Conservation (phyloP, 352 stramenopile genomes). For the Aphanomyces euteiches region DNA sequence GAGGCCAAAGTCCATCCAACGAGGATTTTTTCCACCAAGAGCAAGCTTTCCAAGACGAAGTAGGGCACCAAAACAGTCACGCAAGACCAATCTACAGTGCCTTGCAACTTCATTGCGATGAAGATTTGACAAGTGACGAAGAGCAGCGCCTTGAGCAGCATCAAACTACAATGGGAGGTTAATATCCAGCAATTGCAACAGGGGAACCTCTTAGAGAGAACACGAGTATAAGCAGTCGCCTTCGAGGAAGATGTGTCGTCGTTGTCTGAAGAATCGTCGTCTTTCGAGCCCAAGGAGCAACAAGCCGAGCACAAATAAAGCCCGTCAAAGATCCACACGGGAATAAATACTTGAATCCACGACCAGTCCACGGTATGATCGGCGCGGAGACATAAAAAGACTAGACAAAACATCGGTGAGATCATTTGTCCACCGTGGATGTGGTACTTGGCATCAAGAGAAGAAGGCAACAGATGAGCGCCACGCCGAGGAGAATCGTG, state of each 20-base stretch:
- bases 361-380: constrained; percentile 69
- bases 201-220: constrained; percentile 54
- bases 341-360: constrained; percentile 75
- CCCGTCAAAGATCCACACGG: constrained; percentile 67
- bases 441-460: constrained; percentile 76
- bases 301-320: constrained; percentile 74
- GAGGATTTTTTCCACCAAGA: constrained; percentile 50
- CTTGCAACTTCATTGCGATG: constrained; percentile 73
- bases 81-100: constrained; percentile 53
- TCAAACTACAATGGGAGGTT: not conserved
- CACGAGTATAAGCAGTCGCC: not conserved
- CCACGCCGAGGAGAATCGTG: constrained; percentile 60
- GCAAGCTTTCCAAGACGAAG: constrained; percentile 14
- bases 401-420: constrained; percentile 35
- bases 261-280: constrained; percentile 52
- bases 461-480: constrained; percentile 69
- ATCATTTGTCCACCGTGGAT: not conserved
- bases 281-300: constrained; percentile 48
- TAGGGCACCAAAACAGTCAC: constrained; percentile 8
- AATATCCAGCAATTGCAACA: not conserved
- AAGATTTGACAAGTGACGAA: constrained; percentile 78
- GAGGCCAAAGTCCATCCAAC: constrained; percentile 71
- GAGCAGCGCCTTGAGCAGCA: constrained; percentile 65
- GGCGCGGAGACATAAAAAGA: constrained; percentile 77
- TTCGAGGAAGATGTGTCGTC: constrained; percentile 41